Evolutionary conservation across 2,329 filamentous ascomycete genomes (phyloP).

Genomic region (Pseudofabraea citricarpa): DNA sequence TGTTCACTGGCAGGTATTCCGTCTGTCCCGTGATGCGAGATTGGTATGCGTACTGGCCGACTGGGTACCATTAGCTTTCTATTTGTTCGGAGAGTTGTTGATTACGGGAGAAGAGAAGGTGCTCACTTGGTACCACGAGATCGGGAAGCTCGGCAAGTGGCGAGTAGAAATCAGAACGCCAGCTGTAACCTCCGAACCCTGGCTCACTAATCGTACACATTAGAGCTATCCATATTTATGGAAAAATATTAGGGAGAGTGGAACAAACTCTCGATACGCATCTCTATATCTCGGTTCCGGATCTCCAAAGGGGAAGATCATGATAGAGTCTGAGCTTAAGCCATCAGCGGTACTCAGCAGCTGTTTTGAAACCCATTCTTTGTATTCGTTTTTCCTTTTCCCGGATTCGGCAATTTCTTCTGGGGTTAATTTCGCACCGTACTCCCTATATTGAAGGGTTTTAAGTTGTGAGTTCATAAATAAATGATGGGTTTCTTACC

Average conservation of each 20-base stretch:
- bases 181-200: constrained; percentile 39
- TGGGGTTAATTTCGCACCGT: no score
- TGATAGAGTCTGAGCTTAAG: constrained; percentile 42
- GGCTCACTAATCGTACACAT: no score
- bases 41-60: constrained; percentile 33
- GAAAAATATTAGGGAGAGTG: constrained; percentile 39
- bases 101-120: neutral
- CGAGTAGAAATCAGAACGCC: no score
- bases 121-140: constrained; percentile 36
- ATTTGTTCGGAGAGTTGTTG: no score
- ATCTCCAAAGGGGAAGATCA: constrained; percentile 31
- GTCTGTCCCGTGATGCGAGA: constrained; percentile 41
- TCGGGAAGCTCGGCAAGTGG: constrained; percentile 43
- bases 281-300: constrained; percentile 42
- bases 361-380: no score
- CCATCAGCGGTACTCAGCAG: no score
- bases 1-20: constrained; percentile 51
- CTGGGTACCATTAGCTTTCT: neutral
- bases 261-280: constrained; percentile 32
- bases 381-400: no score
- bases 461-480: no score
- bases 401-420: no score
- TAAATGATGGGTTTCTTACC: no score
- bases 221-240: no score
- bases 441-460: no score